phyloP scores from a whole-genome alignment of 1,284 basidiomycete species.

The Trametes hirsuta region DNA sequence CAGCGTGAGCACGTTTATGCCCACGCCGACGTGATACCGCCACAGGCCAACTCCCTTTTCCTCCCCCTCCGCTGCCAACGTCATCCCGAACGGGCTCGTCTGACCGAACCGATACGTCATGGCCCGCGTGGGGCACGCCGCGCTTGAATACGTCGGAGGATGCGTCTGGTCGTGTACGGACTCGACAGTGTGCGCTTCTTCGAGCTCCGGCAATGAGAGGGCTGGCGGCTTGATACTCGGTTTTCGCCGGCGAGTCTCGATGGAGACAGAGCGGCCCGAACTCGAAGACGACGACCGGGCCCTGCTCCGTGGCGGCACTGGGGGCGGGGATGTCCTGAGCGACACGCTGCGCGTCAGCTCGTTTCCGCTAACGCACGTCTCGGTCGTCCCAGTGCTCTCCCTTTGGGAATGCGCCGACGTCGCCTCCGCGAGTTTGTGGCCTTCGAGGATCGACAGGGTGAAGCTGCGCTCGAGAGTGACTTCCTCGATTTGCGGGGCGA shows the following conservation, averaged over 20 bases:
- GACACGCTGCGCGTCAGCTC: neutral
- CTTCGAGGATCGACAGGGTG: conserved; percentile 20
- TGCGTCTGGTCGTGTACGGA: neutral
- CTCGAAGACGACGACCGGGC: conserved; percentile 12
- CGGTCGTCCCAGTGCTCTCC: neutral
- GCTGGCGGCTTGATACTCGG: conserved; percentile 5
- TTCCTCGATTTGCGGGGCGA: no score
- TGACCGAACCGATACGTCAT: conserved; percentile 29
- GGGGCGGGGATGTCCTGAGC: neutral
- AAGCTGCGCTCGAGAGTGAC: conserved; percentile 11
- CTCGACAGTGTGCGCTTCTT: conserved; percentile 6
- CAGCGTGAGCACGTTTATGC: conserved; percentile 34
- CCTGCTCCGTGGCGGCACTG: conserved; percentile 8
- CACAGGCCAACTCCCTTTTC: neutral
- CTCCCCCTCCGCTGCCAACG: conserved; percentile 18
- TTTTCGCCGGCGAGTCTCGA: conserved; percentile 6
- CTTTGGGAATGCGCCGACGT: neutral
- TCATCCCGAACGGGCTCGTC: conserved; percentile 32
- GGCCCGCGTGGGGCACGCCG: conserved; percentile 18
- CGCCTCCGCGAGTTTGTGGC: conserved; percentile 1
- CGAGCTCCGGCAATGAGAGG: neutral
- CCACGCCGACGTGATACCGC: conserved; percentile 31
- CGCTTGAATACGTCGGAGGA: conserved; percentile 28
- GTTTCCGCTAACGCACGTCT: conserved; percentile 5
- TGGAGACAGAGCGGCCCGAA: conserved; percentile 14